Evolutionary conservation across 2,329 filamentous ascomycete species (phyloP).

Genomic region (Aspergillus sp.): DNA sequence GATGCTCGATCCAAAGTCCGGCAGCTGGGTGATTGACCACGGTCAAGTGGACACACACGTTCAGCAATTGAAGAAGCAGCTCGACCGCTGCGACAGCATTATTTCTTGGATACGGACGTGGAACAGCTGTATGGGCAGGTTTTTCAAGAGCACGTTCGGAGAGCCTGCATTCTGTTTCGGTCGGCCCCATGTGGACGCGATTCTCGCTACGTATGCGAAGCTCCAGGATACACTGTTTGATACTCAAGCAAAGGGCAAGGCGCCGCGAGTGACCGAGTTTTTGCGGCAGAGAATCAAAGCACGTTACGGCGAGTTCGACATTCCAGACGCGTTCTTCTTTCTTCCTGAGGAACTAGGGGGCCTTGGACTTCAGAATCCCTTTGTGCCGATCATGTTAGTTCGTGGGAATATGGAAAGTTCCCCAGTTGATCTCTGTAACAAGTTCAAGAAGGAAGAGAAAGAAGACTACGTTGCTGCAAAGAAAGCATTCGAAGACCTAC

Average conservation of each 20-base stretch:
- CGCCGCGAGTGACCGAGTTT: conserved; percentile 47
- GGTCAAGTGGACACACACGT: conserved; percentile 39
- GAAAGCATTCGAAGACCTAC: conserved; percentile 20
- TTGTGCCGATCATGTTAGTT: conserved; percentile 41
- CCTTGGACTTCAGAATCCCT: conserved; percentile 47
- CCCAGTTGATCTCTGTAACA: conserved; percentile 31
- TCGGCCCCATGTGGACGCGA: conserved; percentile 47
- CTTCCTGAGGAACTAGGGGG: conserved; percentile 48
- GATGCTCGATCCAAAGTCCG: conserved; percentile 29
- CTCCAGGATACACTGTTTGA: conserved; percentile 48
- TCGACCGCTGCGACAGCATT: conserved; percentile 45
- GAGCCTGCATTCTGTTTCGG: conserved; percentile 51
- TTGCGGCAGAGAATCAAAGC: conserved; percentile 48
- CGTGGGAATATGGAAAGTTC: conserved; percentile 25
- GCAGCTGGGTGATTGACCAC: conserved; percentile 40
- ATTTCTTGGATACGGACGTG: conserved; percentile 55
- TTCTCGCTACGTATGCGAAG: conserved; percentile 44
- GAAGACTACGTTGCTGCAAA: conserved; percentile 19
- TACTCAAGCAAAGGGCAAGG: conserved; percentile 46
- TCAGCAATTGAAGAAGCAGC: conserved; percentile 38
- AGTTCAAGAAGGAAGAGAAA: conserved; percentile 23
- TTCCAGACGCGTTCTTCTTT: conserved; percentile 49
- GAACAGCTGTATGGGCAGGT: conserved; percentile 52
- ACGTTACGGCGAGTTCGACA: conserved; percentile 46
- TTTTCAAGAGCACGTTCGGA: conserved; percentile 53